phyloP scores from a whole-genome alignment of 139 green algal genomes.

The Desmodesmus armatus region DNA sequence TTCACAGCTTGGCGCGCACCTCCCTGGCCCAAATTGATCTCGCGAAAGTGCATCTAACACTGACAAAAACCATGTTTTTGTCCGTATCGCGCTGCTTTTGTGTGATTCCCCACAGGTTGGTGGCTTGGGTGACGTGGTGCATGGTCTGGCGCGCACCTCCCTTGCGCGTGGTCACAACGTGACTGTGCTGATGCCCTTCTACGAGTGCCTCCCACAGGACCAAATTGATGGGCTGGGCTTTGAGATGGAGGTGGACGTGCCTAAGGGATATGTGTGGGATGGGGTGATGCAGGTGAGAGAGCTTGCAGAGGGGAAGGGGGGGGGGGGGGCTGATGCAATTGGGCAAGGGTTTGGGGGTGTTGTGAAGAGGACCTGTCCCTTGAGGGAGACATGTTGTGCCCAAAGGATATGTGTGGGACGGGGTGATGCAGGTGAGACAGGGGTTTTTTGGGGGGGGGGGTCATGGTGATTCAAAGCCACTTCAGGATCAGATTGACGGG shows the following conservation, averaged over 20 bases:
- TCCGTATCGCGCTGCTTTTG: too few species aligned
- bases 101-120: conserved; percentile 73
- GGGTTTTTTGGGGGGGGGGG: too few species aligned
- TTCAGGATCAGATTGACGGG: conserved; percentile 55
- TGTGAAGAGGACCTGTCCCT: too few species aligned
- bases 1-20: conserved; percentile 82
- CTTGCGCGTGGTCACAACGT: conserved; percentile 79
- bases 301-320: too few species aligned
- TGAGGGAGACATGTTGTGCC: too few species aligned
- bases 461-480: too few species aligned
- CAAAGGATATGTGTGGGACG: conserved; percentile 81
- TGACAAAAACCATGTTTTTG: too few species aligned
- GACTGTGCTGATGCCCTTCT: conserved; percentile 90
- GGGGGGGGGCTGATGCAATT: too few species aligned
- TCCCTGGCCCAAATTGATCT: too few species aligned
- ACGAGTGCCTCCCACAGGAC: conserved; percentile 83
- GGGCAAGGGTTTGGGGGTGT: too few species aligned
- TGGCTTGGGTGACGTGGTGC: conserved; percentile 96
- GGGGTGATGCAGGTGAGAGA: conserved; percentile 68
- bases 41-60: too few species aligned
- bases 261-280: conserved; percentile 81
- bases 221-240: conserved; percentile 68
- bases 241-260: conserved; percentile 83
- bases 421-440: conserved; percentile 63
- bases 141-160: conserved; percentile 79